Conservation (phyloP, 208 protist species). For the Crithidia expoeki region DNA sequence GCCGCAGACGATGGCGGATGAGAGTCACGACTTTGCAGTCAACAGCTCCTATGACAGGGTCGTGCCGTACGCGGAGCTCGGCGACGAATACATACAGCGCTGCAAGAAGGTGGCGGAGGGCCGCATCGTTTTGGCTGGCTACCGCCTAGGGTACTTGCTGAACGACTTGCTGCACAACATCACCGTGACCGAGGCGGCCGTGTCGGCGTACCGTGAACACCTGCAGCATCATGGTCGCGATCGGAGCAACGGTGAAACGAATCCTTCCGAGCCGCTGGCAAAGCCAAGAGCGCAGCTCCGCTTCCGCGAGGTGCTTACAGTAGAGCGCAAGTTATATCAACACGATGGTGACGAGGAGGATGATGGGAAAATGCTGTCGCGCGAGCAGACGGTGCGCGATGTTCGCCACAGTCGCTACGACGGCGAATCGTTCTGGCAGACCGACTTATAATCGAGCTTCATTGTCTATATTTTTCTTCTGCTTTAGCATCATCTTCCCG, state of each 20-base stretch:
- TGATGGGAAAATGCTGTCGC: slow-evolving; percentile 4
- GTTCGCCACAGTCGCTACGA: slow-evolving; percentile 2
- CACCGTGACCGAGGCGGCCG: slow-evolving; percentile 10
- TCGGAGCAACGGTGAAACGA: background rate
- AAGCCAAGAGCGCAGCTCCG: slow-evolving; percentile 7
- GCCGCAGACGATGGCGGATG: slow-evolving; percentile 39
- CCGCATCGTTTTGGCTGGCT: slow-evolving; percentile 69
- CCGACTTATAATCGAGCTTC: background rate
- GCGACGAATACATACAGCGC: slow-evolving; percentile 52
- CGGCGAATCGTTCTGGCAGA: slow-evolving; percentile 11
- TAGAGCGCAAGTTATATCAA: slow-evolving; percentile 14
- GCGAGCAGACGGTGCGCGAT: slow-evolving; percentile 18
- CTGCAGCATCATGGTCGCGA: background rate
- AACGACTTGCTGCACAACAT: slow-evolving; percentile 54
- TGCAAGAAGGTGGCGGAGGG: slow-evolving; percentile 52
- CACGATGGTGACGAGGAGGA: background rate
- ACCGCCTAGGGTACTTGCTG: slow-evolving; percentile 68
- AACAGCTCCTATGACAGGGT: slow-evolving; percentile 72
- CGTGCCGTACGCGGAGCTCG: slow-evolving; percentile 27
- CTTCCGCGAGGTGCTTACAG: slow-evolving; percentile 19
- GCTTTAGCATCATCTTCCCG: background rate
- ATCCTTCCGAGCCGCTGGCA: background rate
- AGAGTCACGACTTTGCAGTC: slow-evolving; percentile 70
- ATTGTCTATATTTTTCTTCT: background rate
- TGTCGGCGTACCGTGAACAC: slow-evolving; percentile 12